These are phyloP conservation scores for Cyberlindnera euphorbiiphila DNA, from an alignment of 805 yeast species.

Conservation along the genomic window DNA sequence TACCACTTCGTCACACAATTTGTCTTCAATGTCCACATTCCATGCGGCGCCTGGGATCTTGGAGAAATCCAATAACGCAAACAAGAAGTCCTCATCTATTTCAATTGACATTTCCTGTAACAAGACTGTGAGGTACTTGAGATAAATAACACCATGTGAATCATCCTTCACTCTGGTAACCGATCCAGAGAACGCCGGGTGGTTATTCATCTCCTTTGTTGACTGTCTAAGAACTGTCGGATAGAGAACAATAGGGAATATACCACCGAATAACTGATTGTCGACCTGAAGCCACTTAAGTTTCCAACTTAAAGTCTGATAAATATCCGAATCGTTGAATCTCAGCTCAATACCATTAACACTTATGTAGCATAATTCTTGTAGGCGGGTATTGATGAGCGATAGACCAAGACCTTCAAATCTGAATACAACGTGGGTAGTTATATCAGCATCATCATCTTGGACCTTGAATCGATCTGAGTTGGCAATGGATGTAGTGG, in stretches of 20 bases:
- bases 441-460: constrained; percentile 34
- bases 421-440: constrained; percentile 46
- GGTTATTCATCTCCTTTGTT: constrained; percentile 75
- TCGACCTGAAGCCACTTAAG: constrained; percentile 95
- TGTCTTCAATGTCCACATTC: constrained; percentile 44
- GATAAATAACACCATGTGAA: constrained; percentile 81
- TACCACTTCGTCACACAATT: constrained; percentile 58
- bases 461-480: constrained; percentile 51
- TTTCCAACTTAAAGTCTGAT: constrained; percentile 75
- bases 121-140: constrained; percentile 86
- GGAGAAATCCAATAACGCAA: constrained; percentile 74
- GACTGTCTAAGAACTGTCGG: constrained; percentile 89
- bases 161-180: constrained; percentile 82
- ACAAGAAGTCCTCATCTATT: constrained; percentile 88
- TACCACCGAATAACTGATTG: constrained; percentile 84
- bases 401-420: constrained; percentile 90
- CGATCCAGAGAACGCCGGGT: constrained; percentile 88
- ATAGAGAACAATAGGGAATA: constrained; percentile 81
- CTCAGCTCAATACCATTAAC: constrained; percentile 76
- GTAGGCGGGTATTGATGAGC: constrained; percentile 60
- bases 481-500: constrained; percentile 32
- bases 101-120: constrained; percentile 91
- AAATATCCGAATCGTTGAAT: constrained; percentile 78
- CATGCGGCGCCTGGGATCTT: constrained; percentile 82
- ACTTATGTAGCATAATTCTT: constrained; percentile 83